Conservation (phyloP, 371 early-diverging fungal species). For the Thermomucor indicae-seudaticae region DNA sequence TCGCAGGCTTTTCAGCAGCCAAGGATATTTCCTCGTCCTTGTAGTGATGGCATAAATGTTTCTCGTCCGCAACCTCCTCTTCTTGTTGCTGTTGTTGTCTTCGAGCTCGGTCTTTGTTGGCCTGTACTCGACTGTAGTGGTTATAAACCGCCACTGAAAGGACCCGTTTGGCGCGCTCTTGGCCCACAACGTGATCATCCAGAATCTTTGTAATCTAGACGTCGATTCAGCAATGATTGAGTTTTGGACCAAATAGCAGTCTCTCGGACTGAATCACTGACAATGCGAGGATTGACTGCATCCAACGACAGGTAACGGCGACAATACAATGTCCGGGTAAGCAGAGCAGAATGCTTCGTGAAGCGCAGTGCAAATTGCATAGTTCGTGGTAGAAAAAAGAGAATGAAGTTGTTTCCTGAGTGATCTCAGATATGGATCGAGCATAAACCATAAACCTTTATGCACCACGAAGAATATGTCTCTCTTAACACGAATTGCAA, state of each 20-base stretch:
- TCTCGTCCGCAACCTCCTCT: conserved; percentile 4
- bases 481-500: no score
- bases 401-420: no score
- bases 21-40: conserved; percentile 1
- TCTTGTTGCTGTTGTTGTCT: neutral
- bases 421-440: no score
- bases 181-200: conserved; percentile 87
- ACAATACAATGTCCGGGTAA: no score
- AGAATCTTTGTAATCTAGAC: conserved; percentile 75
- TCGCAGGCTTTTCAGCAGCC: conserved; percentile 8
- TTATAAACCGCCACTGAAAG: conserved; percentile 86
- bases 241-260: neutral
- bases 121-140: conserved; percentile 80
- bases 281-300: conserved; percentile 15
- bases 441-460: no score
- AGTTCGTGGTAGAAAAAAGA: no score
- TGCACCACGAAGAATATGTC: no score
- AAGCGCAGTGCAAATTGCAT: no score
- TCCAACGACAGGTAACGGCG: conserved; percentile 9
- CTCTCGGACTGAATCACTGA: no score
- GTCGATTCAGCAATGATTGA: neutral
- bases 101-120: conserved; percentile 51
- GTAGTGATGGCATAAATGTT: conserved; percentile 6
- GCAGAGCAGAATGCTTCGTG: no score
- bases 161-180: conserved; percentile 79